Evolutionary conservation across 441 rosid genomes (phyloP).

Genomic region (Populus hybrid): DNA sequence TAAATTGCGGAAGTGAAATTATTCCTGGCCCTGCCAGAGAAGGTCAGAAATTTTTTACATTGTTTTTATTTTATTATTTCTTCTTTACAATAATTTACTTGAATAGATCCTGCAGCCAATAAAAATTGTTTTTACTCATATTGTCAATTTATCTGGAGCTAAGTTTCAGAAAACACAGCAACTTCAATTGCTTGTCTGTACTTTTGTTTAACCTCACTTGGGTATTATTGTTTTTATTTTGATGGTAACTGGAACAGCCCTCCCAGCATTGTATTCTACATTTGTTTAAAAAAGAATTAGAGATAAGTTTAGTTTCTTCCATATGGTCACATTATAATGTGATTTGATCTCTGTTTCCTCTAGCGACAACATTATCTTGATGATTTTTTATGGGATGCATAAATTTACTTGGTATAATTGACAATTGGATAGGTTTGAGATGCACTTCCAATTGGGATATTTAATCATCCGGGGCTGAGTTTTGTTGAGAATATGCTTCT

Average conservation of each 20-base stretch:
- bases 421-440: neutral
- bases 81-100: neutral
- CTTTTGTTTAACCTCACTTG: too few species aligned
- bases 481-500: neutral
- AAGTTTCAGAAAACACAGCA: neutral
- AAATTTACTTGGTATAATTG: neutral
- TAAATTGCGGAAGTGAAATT: constrained; percentile 69
- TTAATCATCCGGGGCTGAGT: neutral
- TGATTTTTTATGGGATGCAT: neutral
- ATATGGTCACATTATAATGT: too few species aligned
- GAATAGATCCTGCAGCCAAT: neutral
- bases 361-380: neutral
- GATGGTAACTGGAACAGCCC: too few species aligned
- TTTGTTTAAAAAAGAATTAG: too few species aligned
- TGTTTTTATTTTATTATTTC: neutral
- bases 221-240: too few species aligned
- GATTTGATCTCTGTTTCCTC: too few species aligned
- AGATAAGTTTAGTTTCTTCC: too few species aligned
- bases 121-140: neutral
- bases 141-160: too few species aligned
- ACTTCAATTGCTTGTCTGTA: too few species aligned
- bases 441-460: neutral
- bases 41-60: constrained; percentile 45
- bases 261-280: too few species aligned
- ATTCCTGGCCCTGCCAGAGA: constrained; percentile 52